Conservation (phyloP, 2,329 filamentous ascomycete species). For the Leptographium galeiforme region DNA sequence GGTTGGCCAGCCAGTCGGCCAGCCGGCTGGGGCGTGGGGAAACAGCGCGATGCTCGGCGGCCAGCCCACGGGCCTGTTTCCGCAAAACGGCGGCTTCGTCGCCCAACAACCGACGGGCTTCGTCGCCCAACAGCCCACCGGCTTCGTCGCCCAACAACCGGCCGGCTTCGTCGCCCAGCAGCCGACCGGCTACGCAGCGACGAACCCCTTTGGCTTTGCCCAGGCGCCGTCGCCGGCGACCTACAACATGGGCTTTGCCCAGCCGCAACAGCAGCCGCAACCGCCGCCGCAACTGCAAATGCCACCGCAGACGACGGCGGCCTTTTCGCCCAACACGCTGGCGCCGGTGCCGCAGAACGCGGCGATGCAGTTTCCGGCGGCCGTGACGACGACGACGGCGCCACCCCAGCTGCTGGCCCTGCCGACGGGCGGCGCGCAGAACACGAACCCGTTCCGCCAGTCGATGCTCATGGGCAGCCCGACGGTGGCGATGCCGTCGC, state of each 20-base stretch:
- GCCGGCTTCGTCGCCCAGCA: constrained; percentile 20
- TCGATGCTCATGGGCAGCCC: constrained; percentile 61
- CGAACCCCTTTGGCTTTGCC: constrained; percentile 24
- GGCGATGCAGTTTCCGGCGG: background rate
- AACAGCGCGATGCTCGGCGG: constrained; percentile 16
- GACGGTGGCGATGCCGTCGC: constrained; percentile 30
- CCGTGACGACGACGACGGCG: too few relatives aligned
- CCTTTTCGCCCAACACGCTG: background rate
- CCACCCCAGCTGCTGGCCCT: constrained; percentile 16
- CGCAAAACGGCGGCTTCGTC: constrained; percentile 24
- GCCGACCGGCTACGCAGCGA: constrained; percentile 25
- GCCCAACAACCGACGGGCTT: constrained; percentile 21
- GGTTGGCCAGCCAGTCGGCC: constrained; percentile 15
- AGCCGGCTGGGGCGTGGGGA: constrained; percentile 22
- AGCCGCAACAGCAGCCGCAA: background rate
- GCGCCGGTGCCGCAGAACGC: background rate
- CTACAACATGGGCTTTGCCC: constrained; percentile 53
- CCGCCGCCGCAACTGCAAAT: constrained; percentile 17
- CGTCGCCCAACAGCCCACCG: constrained; percentile 15
- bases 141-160: constrained; percentile 21
- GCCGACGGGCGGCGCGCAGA: constrained; percentile 37
- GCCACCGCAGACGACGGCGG: background rate
- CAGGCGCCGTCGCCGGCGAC: constrained; percentile 14
- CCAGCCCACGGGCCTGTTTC: constrained; percentile 25
- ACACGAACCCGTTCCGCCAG: constrained; percentile 86